phyloP scores from a whole-genome alignment of 2,329 filamentous ascomycete genomes.

The Aspergillus thermomutatus region DNA sequence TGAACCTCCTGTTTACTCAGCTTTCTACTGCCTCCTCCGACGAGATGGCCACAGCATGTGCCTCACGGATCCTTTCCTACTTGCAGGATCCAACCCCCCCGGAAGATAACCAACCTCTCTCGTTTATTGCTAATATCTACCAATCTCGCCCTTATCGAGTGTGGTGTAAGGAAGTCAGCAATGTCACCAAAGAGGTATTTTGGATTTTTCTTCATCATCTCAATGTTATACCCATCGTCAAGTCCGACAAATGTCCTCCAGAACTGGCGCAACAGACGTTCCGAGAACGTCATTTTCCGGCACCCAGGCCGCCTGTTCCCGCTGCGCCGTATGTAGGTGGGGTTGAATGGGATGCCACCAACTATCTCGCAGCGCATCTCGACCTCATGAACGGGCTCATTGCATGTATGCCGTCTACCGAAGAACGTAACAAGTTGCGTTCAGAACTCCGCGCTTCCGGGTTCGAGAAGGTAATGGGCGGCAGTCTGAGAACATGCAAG shows the following conservation, averaged over 20 bases:
- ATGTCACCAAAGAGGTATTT: constrained; percentile 96
- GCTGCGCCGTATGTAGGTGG: constrained; percentile 95
- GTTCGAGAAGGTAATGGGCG: constrained; percentile 86
- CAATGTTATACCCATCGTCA: constrained; percentile 67
- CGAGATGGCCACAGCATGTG: constrained; percentile 62
- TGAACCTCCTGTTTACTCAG: constrained; percentile 84
- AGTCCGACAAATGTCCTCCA: constrained; percentile 29
- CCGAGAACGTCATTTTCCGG: constrained; percentile 69
- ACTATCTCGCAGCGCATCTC: constrained; percentile 88
- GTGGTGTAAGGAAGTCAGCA: constrained; percentile 89
- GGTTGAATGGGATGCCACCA: constrained; percentile 98
- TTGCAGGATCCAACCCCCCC: constrained; percentile 74
- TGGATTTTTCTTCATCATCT: constrained; percentile 98
- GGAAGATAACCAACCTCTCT: constrained; percentile 71
- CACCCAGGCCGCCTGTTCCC: constrained; percentile 81
- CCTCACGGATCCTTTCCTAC: constrained; percentile 71
- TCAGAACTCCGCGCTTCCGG: constrained; percentile 75
- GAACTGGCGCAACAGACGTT: constrained; percentile 23
- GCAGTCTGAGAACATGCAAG: constrained; percentile 83
- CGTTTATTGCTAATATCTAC: constrained; percentile 87
- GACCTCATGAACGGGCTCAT: constrained; percentile 90
- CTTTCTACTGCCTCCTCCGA: constrained; percentile 63
- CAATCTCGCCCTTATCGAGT: constrained; percentile 82
- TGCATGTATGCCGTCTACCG: constrained; percentile 67
- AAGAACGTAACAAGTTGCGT: constrained; percentile 75